phyloP scores from a whole-genome alignment of 179 eudicot genomes.

The Beta macrorhiza region DNA sequence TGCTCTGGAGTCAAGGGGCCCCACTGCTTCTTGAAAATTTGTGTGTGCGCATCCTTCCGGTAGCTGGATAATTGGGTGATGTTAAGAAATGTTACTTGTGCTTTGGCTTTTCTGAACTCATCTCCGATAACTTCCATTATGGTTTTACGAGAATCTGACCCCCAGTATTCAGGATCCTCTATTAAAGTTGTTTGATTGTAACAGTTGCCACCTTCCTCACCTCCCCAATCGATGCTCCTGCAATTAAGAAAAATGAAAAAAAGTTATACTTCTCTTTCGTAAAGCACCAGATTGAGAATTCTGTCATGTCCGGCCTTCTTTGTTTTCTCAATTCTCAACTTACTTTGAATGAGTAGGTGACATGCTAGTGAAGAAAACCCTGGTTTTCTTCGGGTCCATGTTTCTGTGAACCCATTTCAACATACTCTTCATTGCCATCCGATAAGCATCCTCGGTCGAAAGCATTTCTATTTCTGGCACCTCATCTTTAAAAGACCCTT shows the following conservation, averaged over 20 bases:
- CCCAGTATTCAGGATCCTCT: slow-evolving; percentile 68
- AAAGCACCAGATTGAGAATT: neutral
- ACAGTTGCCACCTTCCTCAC: slow-evolving; percentile 59
- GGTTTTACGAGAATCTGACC: slow-evolving; percentile 59
- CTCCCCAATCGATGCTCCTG: slow-evolving; percentile 89
- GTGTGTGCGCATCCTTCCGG: slow-evolving; percentile 79
- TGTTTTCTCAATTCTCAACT: slow-evolving; percentile 12
- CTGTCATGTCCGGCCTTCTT: neutral
- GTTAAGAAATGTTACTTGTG: slow-evolving; percentile 66
- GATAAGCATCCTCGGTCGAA: slow-evolving; percentile 75
- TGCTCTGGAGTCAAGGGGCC: slow-evolving; percentile 60
- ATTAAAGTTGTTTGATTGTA: slow-evolving; percentile 68
- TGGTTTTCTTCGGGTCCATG: slow-evolving; percentile 66
- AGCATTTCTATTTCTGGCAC: slow-evolving; percentile 56
- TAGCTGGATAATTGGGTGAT: slow-evolving; percentile 72
- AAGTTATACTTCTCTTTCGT: no score
- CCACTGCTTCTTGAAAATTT: slow-evolving; percentile 90
- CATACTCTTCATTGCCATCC: slow-evolving; percentile 86
- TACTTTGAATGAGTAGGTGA: slow-evolving; percentile 84
- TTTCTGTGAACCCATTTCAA: slow-evolving; percentile 76
- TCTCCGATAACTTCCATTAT: slow-evolving; percentile 66
- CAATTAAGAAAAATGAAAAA: neutral
- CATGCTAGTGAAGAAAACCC: slow-evolving; percentile 88
- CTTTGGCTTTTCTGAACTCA: slow-evolving; percentile 53
- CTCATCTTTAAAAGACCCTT: slow-evolving; percentile 80